Base-by-base conservation (phyloP, 495 filamentous ascomycete species). In the Cryomyces antarcticus region DNA sequence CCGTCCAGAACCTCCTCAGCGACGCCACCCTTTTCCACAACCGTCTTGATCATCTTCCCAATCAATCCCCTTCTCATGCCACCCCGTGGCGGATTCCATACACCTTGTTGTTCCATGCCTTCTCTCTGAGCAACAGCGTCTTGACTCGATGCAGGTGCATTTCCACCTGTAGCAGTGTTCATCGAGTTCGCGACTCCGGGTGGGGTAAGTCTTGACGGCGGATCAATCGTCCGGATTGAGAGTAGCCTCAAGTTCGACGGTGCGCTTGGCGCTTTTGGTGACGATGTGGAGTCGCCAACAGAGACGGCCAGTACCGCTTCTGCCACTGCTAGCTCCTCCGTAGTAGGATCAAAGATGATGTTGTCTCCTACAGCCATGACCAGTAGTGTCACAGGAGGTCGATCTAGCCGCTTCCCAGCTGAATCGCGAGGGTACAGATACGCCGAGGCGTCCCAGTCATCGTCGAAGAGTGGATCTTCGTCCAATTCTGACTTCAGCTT, bases 401-500 rank as follows among this genome's bases (percentile, higher is more conserved):
- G 54, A 41, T 48, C 40, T 9, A 30, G 24, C 7, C 11, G 28
- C 4, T 17, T 34, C 10, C 28, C 37, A 35, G 11, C 17, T 5
- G 28, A 30, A 29, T 36, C 27, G 33, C 70, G 65, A 1, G 80
- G 73, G 63, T 87, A 99, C 17, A 99, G 66, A 41, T 76, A 73
- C 34, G 73, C 59, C 2, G 85, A 72, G 31, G 76, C 80, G 31
- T 76, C 80, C 92, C 92, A 99, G 61, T 99, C 89, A 63, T 99
- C 92, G 66, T 94, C 79, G 66, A 99, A 96, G 52, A 93, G 75
- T 2, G 92, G 92, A 53, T 99, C 92, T 62, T 99, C 89, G 56
- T 93, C 86, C 42, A 68, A 68, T 53, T 85, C 75, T 24, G 83
- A 92, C 55, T 82, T 80, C 24, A 92, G 64, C 30, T 76, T 71